Base-by-base conservation (phyloP, 768 basidiomycete genomes). In the button mushroom (Agaricus bisporus) region DNA sequence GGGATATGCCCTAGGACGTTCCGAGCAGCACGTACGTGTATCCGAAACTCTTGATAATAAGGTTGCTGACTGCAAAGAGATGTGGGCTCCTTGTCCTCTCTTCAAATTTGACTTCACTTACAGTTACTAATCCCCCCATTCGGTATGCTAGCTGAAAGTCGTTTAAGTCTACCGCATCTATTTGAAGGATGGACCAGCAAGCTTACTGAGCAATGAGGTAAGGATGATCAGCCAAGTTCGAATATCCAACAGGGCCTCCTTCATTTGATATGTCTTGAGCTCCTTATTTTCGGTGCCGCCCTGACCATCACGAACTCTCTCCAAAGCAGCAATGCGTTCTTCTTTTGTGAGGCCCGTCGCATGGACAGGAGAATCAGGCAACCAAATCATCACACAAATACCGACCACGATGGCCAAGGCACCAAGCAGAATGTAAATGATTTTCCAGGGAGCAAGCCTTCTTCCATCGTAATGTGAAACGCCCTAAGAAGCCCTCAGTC, bases 281-380 rank as follows among this genome's bases (percentile, higher is more conserved):
- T 66, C 73, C 66, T 78, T 80, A 66, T 84, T 84, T 59, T 77
- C 74, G 0, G 78, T 83, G 0, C 84, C 85, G 41, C 81, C 80
- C 56, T 82, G 78, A 56, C 84, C 82, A 55, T 83, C 73, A n/a
- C 81, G 78, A 9, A 86, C 81, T 39, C 85, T 76, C 62, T 86
- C 85, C 35, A 85, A 64, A 2, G 74, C 81, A 38, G 83, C 81
- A 42, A 85, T 74, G 4, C 81, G 73, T 57, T 86, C 83, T 59
- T 83, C 78, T 49, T 70, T 72, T 0, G 75, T 80, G 14, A 85
- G 68, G 60, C 81, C 74, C 4, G 60, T 65, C 1, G 85, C 83
- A 57, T 79, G 77, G 3, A 84, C 79, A 4, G 83, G 84, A 0
- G 83, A 83, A 61, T 86, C 83, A 0, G 84, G 83, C 14, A 86